A percentile compares a stretch with the other conserved stretches of the same genome.
Evolutionary conservation across 148 eudicot species (phyloP).

Genomic region (Cornus florida): DNA sequence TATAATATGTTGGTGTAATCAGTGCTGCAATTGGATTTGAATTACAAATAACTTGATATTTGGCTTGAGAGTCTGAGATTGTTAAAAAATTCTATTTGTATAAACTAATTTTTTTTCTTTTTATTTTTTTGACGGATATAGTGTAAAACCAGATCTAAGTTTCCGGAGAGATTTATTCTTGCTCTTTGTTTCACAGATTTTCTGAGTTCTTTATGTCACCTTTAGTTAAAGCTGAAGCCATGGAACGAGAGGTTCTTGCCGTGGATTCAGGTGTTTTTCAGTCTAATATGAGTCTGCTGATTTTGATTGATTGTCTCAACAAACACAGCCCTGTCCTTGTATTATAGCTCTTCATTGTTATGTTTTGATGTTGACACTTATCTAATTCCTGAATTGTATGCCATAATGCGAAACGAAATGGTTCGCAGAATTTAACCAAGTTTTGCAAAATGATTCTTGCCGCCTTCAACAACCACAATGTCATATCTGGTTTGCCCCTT

Average conservation of each 20-base stretch:
- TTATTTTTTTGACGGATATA: too few species aligned
- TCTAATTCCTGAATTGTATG: constrained; percentile 7
- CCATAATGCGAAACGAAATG: constrained; percentile 14
- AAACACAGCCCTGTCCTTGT: not conserved
- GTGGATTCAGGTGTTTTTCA: constrained; percentile 81
- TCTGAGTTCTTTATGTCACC: constrained; percentile 89
- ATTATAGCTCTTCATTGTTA: not conserved
- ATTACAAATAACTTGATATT: too few species aligned
- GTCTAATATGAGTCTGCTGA: not conserved
- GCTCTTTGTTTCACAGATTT: constrained; percentile 46
- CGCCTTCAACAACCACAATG: constrained; percentile 97
- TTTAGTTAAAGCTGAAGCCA: constrained; percentile 82
- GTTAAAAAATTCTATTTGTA: not conserved
- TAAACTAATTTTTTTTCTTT: not conserved
- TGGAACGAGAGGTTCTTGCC: constrained; percentile 90
- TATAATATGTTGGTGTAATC: too few species aligned
- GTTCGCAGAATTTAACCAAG: constrained; percentile 82
- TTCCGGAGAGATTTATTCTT: not conserved
- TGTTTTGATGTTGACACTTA: not conserved
- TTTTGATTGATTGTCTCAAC: not conserved
- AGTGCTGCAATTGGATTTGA: too few species aligned
- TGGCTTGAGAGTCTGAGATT: too few species aligned
- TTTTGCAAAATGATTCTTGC: constrained; percentile 86
- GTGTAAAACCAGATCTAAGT: not conserved
- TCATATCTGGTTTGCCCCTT: constrained; percentile 29